Base-by-base conservation (phyloP, 1,139 yeast species). In the Suhomyces maxii region DNA sequence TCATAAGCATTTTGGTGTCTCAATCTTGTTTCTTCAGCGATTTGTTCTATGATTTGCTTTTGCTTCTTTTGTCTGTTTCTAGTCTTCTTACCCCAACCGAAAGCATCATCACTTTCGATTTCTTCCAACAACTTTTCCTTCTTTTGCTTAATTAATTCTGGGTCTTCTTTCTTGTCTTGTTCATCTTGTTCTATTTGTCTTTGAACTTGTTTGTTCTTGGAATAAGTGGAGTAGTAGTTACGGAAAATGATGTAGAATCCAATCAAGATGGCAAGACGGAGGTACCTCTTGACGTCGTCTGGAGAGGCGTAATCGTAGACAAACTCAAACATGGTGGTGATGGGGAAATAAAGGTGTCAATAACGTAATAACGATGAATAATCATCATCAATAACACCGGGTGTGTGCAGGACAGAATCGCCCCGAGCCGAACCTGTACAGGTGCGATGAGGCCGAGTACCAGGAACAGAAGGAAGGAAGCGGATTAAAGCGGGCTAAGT, bases 1-100 rank as follows among this genome's bases (percentile, higher is more conserved):
- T 73, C 76, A 50, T 74, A 78, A n/a, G 66, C 71, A 13, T 65
- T 55, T 53, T 77, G 80, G 52, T 71, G 63, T 53, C 66, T 65
- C 50, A 58, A 75, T 71, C 78, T 69, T 48, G 77, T 63, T 47
- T 70, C 73, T 25, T 57, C 77, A 34, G 73, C 65, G 23, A 73
- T 65, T 43, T 79, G 76, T 54, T 82, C 81, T 41, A 85, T 70
- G 18, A 76, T 54, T 40, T 76, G 71, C 57, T 82, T 78, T 54
- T 83, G 83, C 49, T 71, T 68, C 65, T 80, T 78, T 40, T 79
- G 82, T 46, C 62, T 73, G 54, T 73, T 71, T 67, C 90, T 78
- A 8, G 91, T 85, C 59, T 77, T 76, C 62, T 85, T 86, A 47
- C 93, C 93, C 89, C 90, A 86, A 23, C 93, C 91, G 70, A 86